Base-by-base conservation (phyloP, 371 early-diverging fungal species). In the Rhizopus sp. region DNA sequence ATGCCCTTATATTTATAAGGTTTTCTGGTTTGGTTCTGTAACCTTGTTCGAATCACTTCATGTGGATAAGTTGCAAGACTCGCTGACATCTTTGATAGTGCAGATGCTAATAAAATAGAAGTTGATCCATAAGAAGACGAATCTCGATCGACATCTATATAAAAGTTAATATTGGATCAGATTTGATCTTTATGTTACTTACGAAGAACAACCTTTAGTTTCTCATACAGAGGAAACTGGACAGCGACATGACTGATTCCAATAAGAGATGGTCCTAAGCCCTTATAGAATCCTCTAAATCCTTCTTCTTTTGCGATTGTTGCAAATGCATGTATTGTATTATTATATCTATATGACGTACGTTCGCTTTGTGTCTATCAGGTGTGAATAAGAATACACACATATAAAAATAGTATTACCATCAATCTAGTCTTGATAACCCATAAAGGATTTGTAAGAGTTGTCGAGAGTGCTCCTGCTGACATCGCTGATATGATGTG, bases 151-250 rank as follows among this genome's bases (percentile, higher is more conserved):
- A 55, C 62, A 7, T 60, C 59, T 64, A 47, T 47, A 41, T 30
- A 55, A 40, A 3, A 49, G 23, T 23, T 2, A 23, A 23, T 23
- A 23, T 23, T 23, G 23, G 31, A 9, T 15, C 8, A 50, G 9
- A n/a, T 29, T 30, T 17, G 15, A 32, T 52, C 13, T 34, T 16
- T 55, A 76, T 74, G 41, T 77, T 68, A 53, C 34, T 56, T 60
- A 53, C 68, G 17, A 17, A 45, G 38, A 71, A 73, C 75, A 16
- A 63, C 29, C 66, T 96, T 96, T 49, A 98, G 72, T 54, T 85
- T 78, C 73, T 98, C 98, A 75, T 98, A 98, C 31, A 96, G 72
- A 35, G 97, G 96, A 63, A 98, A 98, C 68, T 96, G 96, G 7
- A 98, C 83, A 5, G 92, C 94, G 4, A 93, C 96, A 75, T 98